These are phyloP conservation scores for Botryotinia calthae DNA, from an alignment of 2,329 filamentous ascomycete genomes.

Conservation along the genomic window DNA sequence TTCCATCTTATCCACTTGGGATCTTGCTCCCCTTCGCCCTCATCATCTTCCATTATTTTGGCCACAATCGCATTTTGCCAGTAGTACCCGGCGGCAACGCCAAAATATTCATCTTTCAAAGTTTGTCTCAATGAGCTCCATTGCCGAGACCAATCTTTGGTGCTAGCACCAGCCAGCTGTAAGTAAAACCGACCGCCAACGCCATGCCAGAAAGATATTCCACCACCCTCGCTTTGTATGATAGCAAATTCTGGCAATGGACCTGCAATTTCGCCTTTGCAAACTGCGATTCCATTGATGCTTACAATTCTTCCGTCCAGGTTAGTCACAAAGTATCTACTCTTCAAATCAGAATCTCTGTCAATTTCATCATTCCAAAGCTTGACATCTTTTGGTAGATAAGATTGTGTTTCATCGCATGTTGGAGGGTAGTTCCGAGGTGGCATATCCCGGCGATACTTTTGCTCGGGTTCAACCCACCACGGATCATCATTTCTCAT, in stretches of 20 bases:
- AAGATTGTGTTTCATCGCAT: slow-evolving; percentile 2
- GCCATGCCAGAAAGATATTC: slow-evolving; percentile 36
- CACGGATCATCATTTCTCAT: slow-evolving; percentile 31
- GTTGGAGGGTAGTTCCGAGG: slow-evolving; percentile 27
- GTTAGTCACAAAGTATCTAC: slow-evolving; percentile 35
- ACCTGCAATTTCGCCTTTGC: slow-evolving; percentile 33
- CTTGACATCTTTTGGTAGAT: slow-evolving; percentile 25
- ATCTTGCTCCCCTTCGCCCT: slow-evolving; percentile 17
- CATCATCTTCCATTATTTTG: slow-evolving; percentile 16
- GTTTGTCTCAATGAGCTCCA: slow-evolving; percentile 28
- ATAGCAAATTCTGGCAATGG: slow-evolving; percentile 36
- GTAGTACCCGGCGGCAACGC: slow-evolving; percentile 26
- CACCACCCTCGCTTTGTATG: slow-evolving; percentile 32
- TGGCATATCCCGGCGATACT: slow-evolving; percentile 26
- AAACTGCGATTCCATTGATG: slow-evolving; percentile 34
- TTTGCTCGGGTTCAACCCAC: slow-evolving; percentile 30
- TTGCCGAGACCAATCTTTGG: slow-evolving; percentile 1
- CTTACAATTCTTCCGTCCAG: slow-evolving; percentile 30
- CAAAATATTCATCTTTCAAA: neutral
- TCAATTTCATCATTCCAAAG: slow-evolving; percentile 29
- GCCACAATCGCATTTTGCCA: slow-evolving; percentile 30
- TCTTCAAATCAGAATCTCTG: slow-evolving; percentile 24
- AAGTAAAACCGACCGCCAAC: slow-evolving; percentile 27
- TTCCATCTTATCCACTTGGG: slow-evolving; percentile 16
- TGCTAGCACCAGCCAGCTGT: slow-evolving; percentile 8